Conservation (phyloP, 2,329 filamentous ascomycete species). For the Proliferodiscus dingleyae region DNA sequence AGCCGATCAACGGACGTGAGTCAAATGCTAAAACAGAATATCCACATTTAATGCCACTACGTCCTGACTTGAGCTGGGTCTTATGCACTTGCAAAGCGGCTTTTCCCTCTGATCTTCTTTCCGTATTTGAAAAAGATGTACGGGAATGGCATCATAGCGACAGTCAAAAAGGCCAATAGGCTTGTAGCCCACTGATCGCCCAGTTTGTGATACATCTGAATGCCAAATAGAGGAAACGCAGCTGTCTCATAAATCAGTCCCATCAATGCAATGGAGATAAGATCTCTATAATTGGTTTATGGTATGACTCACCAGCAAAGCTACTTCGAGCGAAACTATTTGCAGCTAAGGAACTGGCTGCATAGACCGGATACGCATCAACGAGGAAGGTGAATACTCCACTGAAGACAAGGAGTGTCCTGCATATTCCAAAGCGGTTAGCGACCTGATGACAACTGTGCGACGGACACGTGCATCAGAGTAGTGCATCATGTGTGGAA, state of each 20-base stretch:
- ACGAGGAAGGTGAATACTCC: slow-evolving; percentile 82
- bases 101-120: slow-evolving; percentile 50
- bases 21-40: neutral
- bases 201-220: slow-evolving; percentile 65
- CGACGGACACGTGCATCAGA: slow-evolving; percentile 18
- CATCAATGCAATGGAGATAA: slow-evolving; percentile 7
- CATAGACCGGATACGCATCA: slow-evolving; percentile 71
- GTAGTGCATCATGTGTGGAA: slow-evolving; percentile 11
- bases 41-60: neutral
- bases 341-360: slow-evolving; percentile 73
- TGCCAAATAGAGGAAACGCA: slow-evolving; percentile 70
- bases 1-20: neutral
- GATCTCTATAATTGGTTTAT: neutral
- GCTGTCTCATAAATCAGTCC: slow-evolving; percentile 41
- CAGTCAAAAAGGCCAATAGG: slow-evolving; percentile 55
- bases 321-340: slow-evolving; percentile 74
- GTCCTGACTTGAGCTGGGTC: slow-evolving; percentile 1
- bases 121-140: slow-evolving; percentile 59
- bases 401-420: slow-evolving; percentile 71
- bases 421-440: slow-evolving; percentile 34
- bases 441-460: slow-evolving; percentile 18
- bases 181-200: slow-evolving; percentile 67
- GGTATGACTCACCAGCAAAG: slow-evolving; percentile 50
- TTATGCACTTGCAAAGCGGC: slow-evolving; percentile 43
- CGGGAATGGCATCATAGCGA: slow-evolving; percentile 60